These are phyloP conservation scores for Litsea cubeba DNA, from an alignment of 164 flowering plant species.

Conservation along the genomic window DNA sequence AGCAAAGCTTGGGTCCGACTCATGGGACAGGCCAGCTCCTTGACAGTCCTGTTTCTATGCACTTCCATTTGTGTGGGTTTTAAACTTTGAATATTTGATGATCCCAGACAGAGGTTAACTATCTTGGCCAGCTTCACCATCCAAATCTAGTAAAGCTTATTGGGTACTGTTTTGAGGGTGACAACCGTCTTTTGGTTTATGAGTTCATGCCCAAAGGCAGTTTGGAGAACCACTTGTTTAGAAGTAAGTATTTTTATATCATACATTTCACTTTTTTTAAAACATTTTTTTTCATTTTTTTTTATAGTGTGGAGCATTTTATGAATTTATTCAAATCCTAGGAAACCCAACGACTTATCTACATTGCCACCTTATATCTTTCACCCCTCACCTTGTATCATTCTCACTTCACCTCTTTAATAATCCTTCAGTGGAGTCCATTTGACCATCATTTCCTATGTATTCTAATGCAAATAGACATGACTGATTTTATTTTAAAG, in stretches of 20 bases:
- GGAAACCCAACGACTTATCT: background rate
- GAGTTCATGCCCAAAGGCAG: slow-evolving; percentile 97
- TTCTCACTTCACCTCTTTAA: no score
- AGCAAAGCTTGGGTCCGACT: background rate
- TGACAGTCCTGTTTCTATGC: background rate
- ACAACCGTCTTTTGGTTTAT: slow-evolving; percentile 76
- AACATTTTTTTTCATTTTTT: no score
- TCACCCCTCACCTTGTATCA: no score
- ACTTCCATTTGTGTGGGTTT: background rate
- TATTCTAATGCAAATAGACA: no score
- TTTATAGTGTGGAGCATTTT: background rate
- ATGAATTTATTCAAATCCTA: background rate
- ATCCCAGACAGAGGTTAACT: slow-evolving; percentile 81
- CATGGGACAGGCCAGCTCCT: background rate
- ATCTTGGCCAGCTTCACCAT: slow-evolving; percentile 85
- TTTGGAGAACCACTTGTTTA: slow-evolving; percentile 86
- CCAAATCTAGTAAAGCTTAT: slow-evolving; percentile 82
- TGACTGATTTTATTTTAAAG: no score
- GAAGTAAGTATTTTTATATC: slow-evolving; percentile 53
- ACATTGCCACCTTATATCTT: no score
- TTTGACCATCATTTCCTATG: no score
- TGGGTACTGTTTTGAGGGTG: slow-evolving; percentile 85
- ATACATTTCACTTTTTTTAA: background rate
- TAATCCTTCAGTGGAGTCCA: no score
- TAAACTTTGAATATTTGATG: background rate